Conservation (phyloP, 2,329 filamentous ascomycete species). For the Ceratocystis ficicola region DNA sequence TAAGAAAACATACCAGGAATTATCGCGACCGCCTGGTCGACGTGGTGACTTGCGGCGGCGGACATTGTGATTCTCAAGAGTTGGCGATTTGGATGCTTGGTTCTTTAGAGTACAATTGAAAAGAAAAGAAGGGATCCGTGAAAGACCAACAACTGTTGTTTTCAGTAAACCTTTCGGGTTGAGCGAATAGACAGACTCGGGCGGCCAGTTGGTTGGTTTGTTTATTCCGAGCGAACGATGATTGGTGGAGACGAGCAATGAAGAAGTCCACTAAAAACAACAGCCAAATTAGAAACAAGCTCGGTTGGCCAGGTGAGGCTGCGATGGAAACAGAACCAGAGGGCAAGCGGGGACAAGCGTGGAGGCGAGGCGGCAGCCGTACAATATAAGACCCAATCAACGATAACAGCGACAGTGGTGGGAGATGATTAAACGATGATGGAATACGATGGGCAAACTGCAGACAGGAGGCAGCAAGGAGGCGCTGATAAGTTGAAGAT, state of each 20-base stretch:
- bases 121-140: not conserved
- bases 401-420: not conserved
- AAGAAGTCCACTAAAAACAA: not conserved
- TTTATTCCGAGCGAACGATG: not conserved
- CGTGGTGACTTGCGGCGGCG: constrained; percentile 16
- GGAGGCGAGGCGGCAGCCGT: not conserved
- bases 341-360: not conserved
- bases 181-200: not conserved
- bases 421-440: not conserved
- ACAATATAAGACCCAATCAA: not conserved
- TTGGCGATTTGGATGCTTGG: not conserved
- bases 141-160: not conserved
- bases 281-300: not conserved
- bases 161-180: not conserved
- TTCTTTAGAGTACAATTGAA: not conserved
- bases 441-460: too few relatives aligned
- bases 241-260: not conserved
- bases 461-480: not conserved
- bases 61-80: constrained; percentile 9
- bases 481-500: constrained; percentile 9
- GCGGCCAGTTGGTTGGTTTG: not conserved
- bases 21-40: constrained; percentile 75
- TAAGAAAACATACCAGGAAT: constrained; percentile 60
- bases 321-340: not conserved
- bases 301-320: not conserved